phyloP scores from a whole-genome alignment of 208 protist genomes.

The Leishmania lainsoni region DNA sequence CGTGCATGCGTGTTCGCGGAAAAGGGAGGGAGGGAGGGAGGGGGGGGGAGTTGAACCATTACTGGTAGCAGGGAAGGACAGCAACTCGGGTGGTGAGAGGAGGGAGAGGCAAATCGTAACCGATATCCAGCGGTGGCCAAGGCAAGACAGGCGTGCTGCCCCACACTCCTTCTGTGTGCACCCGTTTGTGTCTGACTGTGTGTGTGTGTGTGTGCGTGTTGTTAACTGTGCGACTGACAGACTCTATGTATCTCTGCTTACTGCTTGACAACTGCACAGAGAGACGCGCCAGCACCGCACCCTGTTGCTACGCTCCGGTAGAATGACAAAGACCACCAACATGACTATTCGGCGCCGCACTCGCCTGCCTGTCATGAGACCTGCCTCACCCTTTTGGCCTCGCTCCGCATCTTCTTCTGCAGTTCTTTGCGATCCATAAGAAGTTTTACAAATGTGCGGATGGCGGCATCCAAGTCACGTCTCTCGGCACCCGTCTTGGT shows the following conservation, averaged over 20 bases:
- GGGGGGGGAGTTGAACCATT: too few relatives aligned
- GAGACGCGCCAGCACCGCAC: not conserved
- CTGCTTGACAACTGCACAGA: not conserved
- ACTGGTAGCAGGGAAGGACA: too few relatives aligned
- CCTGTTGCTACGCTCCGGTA: not conserved
- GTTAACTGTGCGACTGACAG: not conserved
- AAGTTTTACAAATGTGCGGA: conserved; percentile 56
- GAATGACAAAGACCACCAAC: not conserved
- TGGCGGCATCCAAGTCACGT: conserved; percentile 54
- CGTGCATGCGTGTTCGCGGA: not conserved
- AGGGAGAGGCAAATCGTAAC: too few relatives aligned
- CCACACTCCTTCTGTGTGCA: not conserved
- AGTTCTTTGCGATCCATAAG: conserved; percentile 61
- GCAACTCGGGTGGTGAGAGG: not conserved
- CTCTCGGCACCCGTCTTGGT: conserved; percentile 56
- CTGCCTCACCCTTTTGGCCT: conserved; percentile 33
- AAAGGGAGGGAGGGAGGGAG: too few relatives aligned
- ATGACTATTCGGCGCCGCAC: not conserved
- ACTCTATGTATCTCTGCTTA: not conserved
- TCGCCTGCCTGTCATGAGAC: not conserved
- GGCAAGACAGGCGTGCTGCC: too few relatives aligned
- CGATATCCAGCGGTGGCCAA: too few relatives aligned
- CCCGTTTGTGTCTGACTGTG: not conserved
- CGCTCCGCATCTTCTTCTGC: conserved; percentile 54
- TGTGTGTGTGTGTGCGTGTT: not conserved